Evolutionary conservation across 2,329 filamentous ascomycete genomes (phyloP).

Genomic region (Penicillium occitanis): DNA sequence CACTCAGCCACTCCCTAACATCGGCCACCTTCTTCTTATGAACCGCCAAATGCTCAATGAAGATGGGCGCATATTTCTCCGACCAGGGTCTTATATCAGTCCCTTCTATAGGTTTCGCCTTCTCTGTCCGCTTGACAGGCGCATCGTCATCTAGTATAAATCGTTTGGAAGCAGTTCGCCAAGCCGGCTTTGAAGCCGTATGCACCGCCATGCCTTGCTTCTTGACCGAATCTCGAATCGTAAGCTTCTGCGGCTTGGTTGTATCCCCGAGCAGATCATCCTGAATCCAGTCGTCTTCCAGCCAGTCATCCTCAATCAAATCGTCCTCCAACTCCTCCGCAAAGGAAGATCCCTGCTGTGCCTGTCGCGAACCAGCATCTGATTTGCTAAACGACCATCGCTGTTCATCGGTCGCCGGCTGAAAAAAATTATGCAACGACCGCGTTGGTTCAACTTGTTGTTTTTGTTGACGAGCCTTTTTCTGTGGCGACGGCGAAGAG

Average conservation of each 20-base stretch:
- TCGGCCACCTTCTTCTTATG: constrained; percentile 93
- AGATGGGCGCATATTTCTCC: constrained; percentile 74
- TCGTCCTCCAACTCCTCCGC: constrained; percentile 35
- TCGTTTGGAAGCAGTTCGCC: constrained; percentile 7
- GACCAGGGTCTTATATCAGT: constrained; percentile 77
- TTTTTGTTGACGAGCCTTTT: constrained; percentile 24
- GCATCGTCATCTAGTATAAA: constrained; percentile 12
- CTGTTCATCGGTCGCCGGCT: constrained; percentile 40
- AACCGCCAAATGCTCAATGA: constrained; percentile 81
- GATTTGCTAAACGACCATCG: constrained; percentile 38
- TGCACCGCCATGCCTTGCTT: constrained; percentile 1
- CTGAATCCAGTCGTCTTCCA: constrained; percentile 37
- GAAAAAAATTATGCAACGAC: constrained; percentile 45
- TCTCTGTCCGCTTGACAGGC: neutral
- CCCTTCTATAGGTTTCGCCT: constrained; percentile 27
- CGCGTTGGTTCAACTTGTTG: constrained; percentile 28
- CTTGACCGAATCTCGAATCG: neutral
- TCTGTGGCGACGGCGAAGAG: constrained; percentile 10
- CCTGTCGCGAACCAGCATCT: constrained; percentile 23
- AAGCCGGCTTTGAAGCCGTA: constrained; percentile 29
- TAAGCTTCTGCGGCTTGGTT: neutral
- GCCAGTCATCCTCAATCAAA: constrained; percentile 41
- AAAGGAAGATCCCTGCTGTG: constrained; percentile 6
- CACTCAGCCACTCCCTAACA: constrained; percentile 77
- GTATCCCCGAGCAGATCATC: constrained; percentile 28